A percentile compares a stretch with the other conserved stretches of the same genome.
These are phyloP conservation scores for Lenwebbia sp. DNA, from an alignment of 345 rosid species.

Conservation along the genomic window DNA sequence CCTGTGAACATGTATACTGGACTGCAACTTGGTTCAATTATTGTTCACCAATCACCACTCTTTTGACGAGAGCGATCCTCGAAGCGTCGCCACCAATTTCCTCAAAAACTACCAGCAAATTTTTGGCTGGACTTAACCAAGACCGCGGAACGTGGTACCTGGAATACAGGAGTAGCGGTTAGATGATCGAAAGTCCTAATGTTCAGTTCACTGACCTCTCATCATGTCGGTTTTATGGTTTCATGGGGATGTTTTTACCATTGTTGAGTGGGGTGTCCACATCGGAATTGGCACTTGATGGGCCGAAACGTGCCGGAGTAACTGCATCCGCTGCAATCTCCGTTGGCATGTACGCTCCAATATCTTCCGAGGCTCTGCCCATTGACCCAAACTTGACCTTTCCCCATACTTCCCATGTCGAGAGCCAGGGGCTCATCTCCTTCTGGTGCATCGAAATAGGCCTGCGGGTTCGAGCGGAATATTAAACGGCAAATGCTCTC, in stretches of 20 bases:
- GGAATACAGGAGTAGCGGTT: neutral
- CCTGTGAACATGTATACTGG: neutral
- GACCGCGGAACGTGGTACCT: conserved; percentile 63
- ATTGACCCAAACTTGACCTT: conserved; percentile 49
- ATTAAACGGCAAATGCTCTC: neutral
- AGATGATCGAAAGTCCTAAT: neutral
- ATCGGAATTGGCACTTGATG: conserved; percentile 29
- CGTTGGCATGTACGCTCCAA: conserved; percentile 30
- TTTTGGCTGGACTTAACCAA: conserved; percentile 42
- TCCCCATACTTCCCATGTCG: conserved; percentile 49
- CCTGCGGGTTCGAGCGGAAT: conserved; percentile 9
- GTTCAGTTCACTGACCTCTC: neutral
- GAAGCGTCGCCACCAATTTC: conserved; percentile 47
- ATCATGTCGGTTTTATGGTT: neutral
- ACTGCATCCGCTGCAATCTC: conserved; percentile 32
- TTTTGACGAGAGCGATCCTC: conserved; percentile 30
- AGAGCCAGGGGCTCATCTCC: conserved; percentile 42
- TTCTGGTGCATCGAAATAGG: conserved; percentile 32
- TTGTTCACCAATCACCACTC: conserved; percentile 8
- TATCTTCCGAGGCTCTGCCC: conserved; percentile 47
- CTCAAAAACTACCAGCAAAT: conserved; percentile 39
- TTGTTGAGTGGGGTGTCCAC: conserved; percentile 49
- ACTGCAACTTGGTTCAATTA: neutral
- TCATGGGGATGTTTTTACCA: conserved; percentile 23
- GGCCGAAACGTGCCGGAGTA: conserved; percentile 28